Evolutionary conservation across 805 yeast species (phyloP).

Genomic region (Dipodascopsis tothii): DNA sequence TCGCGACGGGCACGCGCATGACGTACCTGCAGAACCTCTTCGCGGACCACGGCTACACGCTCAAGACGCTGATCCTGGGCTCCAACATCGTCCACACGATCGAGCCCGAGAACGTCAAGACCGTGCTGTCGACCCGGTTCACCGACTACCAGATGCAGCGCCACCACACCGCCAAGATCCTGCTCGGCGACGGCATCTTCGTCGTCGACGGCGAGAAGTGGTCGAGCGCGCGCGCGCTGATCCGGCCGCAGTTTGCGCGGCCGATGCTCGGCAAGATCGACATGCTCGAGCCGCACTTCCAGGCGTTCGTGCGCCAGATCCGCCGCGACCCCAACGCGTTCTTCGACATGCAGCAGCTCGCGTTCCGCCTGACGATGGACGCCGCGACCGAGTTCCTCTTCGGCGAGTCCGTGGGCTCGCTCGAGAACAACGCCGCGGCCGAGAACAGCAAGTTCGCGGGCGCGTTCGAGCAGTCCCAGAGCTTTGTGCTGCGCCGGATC

Average conservation of each 20-base stretch:
- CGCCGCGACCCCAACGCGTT: slow-evolving; percentile 8
- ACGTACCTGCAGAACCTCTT: not conserved
- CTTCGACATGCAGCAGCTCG: slow-evolving; percentile 29
- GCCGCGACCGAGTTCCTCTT: slow-evolving; percentile 33
- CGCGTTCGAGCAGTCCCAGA: slow-evolving; percentile 25
- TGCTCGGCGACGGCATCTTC: slow-evolving; percentile 34
- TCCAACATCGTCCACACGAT: slow-evolving; percentile 3
- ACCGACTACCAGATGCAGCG: slow-evolving; percentile 30
- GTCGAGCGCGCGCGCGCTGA: slow-evolving; percentile 34
- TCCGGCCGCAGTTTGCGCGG: slow-evolving; percentile 33
- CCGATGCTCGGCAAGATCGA: slow-evolving; percentile 27
- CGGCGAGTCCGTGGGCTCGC: slow-evolving; percentile 29
- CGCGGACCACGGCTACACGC: not conserved
- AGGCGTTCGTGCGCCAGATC: slow-evolving; percentile 19
- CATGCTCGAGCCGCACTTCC: slow-evolving; percentile 27
- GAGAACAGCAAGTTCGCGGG: slow-evolving; percentile 12
- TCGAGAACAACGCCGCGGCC: slow-evolving; percentile 11
- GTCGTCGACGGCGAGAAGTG: slow-evolving; percentile 33
- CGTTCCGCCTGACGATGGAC: slow-evolving; percentile 31
- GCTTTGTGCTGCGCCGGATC: slow-evolving; percentile 17
- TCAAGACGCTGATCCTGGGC: slow-evolving; percentile 1
- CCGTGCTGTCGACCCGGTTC: slow-evolving; percentile 31
- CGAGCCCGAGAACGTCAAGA: slow-evolving; percentile 32
- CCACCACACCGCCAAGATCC: slow-evolving; percentile 25
- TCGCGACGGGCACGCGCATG: no score